Evolutionary conservation across 805 yeast species (phyloP).

Genomic region (Yarrowia sp.): DNA sequence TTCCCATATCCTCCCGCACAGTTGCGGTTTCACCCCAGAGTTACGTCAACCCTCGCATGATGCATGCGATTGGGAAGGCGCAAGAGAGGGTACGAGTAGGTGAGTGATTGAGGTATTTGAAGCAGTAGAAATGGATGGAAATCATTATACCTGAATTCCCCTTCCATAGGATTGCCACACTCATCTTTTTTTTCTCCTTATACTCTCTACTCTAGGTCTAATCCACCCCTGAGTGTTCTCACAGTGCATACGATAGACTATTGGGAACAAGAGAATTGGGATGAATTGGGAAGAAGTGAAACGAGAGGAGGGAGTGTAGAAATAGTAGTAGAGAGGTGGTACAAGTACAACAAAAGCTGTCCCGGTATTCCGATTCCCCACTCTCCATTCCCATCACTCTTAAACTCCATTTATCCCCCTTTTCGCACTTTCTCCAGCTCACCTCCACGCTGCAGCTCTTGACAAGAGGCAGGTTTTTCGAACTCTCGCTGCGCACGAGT

Average conservation of each 20-base stretch:
- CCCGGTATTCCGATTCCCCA: no score
- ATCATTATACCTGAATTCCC: no score
- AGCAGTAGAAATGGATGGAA: background rate
- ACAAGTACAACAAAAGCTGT: no score
- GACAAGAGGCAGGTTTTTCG: background rate
- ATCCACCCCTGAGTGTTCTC: background rate
- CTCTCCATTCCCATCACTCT: background rate
- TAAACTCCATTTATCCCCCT: background rate
- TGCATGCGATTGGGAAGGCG: conserved; percentile 2
- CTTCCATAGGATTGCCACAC: no score
- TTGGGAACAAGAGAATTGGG: background rate
- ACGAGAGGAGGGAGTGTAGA: no score
- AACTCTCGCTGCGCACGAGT: conserved; percentile 1
- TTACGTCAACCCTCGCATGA: background rate
- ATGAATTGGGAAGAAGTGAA: no score
- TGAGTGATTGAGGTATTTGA: background rate
- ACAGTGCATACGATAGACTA: conserved; percentile 1
- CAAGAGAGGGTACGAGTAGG: background rate
- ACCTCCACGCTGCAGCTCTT: background rate
- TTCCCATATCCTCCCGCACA: background rate
- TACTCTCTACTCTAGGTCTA: no score
- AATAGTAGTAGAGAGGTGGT: no score
- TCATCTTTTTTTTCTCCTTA: no score
- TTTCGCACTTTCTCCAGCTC: background rate
- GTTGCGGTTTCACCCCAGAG: background rate